Evolutionary conservation across 2,329 filamentous ascomycete species (phyloP).

Genomic region (Talaromyces sp.): DNA sequence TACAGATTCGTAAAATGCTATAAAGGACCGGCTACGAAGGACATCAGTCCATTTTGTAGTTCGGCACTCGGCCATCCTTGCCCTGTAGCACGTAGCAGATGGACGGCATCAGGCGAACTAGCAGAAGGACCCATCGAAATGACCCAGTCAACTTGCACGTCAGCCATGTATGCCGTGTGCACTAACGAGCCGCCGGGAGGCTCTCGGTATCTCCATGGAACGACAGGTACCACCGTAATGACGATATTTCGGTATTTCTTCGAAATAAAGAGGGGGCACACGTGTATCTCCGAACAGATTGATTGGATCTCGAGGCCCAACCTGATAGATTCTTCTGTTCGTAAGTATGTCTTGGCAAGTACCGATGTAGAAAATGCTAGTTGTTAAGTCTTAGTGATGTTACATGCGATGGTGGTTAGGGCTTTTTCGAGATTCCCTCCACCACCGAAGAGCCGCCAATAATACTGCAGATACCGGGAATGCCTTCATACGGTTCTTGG

Average conservation of each 20-base stretch:
- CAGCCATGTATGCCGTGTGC: background rate
- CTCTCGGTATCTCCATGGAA: background rate
- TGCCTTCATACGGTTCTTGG: background rate
- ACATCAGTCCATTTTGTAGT: conserved; percentile 1
- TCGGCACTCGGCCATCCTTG: background rate
- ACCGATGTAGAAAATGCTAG: conserved; percentile 6
- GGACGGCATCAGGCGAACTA: conserved; percentile 1
- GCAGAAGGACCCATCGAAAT: background rate
- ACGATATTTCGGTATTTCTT: background rate
- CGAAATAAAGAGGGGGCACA: background rate
- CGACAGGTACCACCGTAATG: background rate
- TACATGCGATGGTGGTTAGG: background rate
- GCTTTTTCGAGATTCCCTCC: background rate
- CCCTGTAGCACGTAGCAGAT: background rate
- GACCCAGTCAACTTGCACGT: background rate
- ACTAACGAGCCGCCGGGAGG: background rate
- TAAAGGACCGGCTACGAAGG: background rate
- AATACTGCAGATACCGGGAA: background rate
- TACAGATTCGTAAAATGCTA: background rate
- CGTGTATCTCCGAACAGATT: background rate
- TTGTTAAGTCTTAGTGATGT: background rate
- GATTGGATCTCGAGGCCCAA: background rate
- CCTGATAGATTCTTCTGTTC: background rate
- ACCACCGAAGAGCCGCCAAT: background rate
- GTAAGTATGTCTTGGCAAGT: background rate